Evolutionary conservation across 2,329 filamentous ascomycete species (phyloP), one percentile per base, ranked within the genome.

Genomic region (Dendryphion nanum): DNA sequence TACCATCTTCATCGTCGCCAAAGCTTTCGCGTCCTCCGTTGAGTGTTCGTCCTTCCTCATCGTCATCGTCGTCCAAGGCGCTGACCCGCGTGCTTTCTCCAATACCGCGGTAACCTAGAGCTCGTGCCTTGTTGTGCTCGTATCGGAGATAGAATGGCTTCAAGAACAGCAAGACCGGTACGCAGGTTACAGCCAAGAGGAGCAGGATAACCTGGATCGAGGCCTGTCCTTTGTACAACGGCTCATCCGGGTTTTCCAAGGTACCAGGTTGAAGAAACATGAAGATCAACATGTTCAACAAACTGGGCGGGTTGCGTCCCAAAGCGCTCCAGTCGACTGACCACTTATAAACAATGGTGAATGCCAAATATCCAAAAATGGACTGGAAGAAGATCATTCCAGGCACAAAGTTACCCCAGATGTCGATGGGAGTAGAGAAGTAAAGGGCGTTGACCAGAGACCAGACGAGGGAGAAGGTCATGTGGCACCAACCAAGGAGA

Each of bases 321-420:
- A 76, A 77, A 8, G 75, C 81, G 33, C 72, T 71, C 93, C 93
- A 98, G 67, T 98, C 84, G 24, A 95, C 78, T 7, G 79, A 85
- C 93, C 94, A 98, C 72, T 98, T 98, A 78, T 94, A 97, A 54
- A 98, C 72, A 60, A 98, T 96, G 58, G 87, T 89, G 60, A 96
- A 74, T 33, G 95, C 87, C 14, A 98, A 80, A 63, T 98, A 98
- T 35, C 93, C 93, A 51, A 98, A 98, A 63, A 98, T 98, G 48
- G 89, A 83, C 73, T 98, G 94, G 81, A 98, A 97, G 75, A 98
- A 98, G 58, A 98, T 89, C 91, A 98, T 95, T 36, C 93, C 91
- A 5, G 93, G 93, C 33, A 98, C 72, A 61, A 98, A 98, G 71
- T 97, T 97, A 51, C 89, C 93, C 82, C 87, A 95, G 54, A 98